A percentile compares a stretch with the other conserved stretches of the same genome.
These are phyloP conservation scores for Tylopilus vinaceipallidus DNA, from an alignment of 768 basidiomycete species.

Conservation along the genomic window DNA sequence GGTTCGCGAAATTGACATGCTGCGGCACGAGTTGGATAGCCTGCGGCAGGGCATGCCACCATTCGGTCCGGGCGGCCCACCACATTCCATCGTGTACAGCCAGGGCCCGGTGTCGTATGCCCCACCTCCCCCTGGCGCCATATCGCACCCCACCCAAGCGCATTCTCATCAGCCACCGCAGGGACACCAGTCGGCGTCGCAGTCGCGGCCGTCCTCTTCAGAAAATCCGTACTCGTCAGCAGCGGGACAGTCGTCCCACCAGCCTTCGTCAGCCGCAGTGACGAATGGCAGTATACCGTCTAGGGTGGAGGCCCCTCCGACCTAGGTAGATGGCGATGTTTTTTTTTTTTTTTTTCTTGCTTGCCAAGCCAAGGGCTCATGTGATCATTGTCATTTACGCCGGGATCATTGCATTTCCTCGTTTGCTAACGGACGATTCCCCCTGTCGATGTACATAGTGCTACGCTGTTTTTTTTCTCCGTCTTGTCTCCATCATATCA, in stretches of 20 bases:
- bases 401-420: constrained; percentile 21
- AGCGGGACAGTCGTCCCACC: constrained; percentile 33
- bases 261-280: constrained; percentile 31
- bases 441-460: constrained; percentile 31
- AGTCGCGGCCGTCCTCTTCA: constrained; percentile 60
- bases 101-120: constrained; percentile 49
- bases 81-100: constrained; percentile 49
- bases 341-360: constrained; percentile 8
- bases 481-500: constrained; percentile 14
- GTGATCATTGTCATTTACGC: constrained; percentile 20
- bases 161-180: constrained; percentile 33
- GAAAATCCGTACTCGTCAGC: constrained; percentile 54
- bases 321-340: constrained; percentile 20
- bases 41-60: constrained; percentile 57
- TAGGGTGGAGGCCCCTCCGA: constrained; percentile 44
- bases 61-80: constrained; percentile 48
- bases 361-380: constrained; percentile 15
- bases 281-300: constrained; percentile 39
- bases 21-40: constrained; percentile 71
- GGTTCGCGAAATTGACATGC: constrained; percentile 73
- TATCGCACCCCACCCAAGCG: constrained; percentile 41
- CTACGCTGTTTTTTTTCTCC: constrained; percentile 8
- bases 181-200: constrained; percentile 34
- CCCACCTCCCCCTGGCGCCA: constrained; percentile 43
- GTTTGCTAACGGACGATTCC: constrained; percentile 26